Evolutionary conservation across 2,329 filamentous ascomycete species (phyloP), one percentile per base, ranked within the genome.

Genomic region (Aplosporella prunicola): DNA sequence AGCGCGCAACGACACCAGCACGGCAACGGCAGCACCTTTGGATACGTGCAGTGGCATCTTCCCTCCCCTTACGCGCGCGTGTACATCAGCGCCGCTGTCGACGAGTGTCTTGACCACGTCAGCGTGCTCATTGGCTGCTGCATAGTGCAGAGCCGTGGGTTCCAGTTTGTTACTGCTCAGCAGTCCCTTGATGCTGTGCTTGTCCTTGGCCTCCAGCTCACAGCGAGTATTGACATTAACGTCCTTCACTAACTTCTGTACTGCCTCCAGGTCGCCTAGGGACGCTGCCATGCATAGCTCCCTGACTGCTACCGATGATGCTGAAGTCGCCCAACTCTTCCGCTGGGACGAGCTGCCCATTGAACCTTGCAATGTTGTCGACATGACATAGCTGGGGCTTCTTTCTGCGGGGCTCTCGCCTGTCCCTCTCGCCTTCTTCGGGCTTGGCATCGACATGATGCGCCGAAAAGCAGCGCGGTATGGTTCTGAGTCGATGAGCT

Each of bases 401-500:
- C n/a, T 14, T 14, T 23, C 16, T 10, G 15, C 17, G 5, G 10
- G 8, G 9, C 9, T 13, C 9, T 13, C 30, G 5, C n/a, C 29
- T 14, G n/a, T n/a, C n/a, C 13, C 8, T 14, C 17, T 10, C 5
- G 8, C 9, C 29, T 31, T 10, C 13, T 20, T 13, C 10, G 5
- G 8, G 13, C n/a, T 5, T 2, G 17, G n/a, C 8, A 22, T 15
- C n/a, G n/a, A n/a, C 30, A 32, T 22, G 8, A 32, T 20, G 11
- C 17, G 9, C 17, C 20, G 31, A 8, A 24, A 35, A 5, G 32
- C 14, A 5, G 14, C 32, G 5, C 16, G 22, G 11, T 35, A 35
- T 11, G 32, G 18, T 7, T n/a, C 32, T n/a, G 32, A 35, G 5
- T 27, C 32, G 23, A 35, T 13, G 2, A 35, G 18, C 13, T 35